Base-by-base conservation (phyloP, 345 rosid species). In the Corchorus capsularis region DNA sequence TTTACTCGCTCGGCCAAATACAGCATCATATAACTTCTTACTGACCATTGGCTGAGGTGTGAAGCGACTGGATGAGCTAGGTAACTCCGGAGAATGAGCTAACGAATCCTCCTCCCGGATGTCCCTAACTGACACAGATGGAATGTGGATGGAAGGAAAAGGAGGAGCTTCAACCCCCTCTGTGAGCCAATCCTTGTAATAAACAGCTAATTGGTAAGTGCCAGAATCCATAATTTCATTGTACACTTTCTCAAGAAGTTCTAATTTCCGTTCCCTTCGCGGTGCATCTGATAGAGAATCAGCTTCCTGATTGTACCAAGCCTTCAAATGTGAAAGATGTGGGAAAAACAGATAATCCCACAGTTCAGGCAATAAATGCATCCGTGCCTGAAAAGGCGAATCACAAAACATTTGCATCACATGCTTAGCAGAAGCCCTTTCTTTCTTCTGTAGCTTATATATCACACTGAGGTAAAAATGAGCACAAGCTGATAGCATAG, bases 131-230 rank as follows among this genome's bases (percentile, higher is more conserved):
- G 91, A 82, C 15, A 74, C 59, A 22, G 83, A 74, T 13, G 92
- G 92, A 65, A 89, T 63, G 66, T 27, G 71, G 72, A 91, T 75
- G 0, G 82, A 79, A 79, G 94, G 94, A 71, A 89, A 35, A 4
- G 88, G 37, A 41, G 94, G 90, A 79, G 79, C 85, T 80, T 87
- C 90, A 43, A 84, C 52, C 8, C 88, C 88, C 63, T 81, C 91
- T 6, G 85, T 77, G 56, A 91, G 89, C 94, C 94, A 89, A 61
- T 86, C 89, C 87, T 81, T 87, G 89, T 89, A 91, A 84, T 91
- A 91, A 74, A 65, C 77, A 73, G 92, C 90, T 74, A 88, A 81
- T 69, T 84, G 90, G 46, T 56, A 76, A 71, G 94, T 91, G 32
- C 88, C 87, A 4, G 88, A 86, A 80, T 91, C 90, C 78, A 91